Evolutionary conservation across 176 grass and related monocot species (phyloP).

Genomic region (Stipa capillata): DNA sequence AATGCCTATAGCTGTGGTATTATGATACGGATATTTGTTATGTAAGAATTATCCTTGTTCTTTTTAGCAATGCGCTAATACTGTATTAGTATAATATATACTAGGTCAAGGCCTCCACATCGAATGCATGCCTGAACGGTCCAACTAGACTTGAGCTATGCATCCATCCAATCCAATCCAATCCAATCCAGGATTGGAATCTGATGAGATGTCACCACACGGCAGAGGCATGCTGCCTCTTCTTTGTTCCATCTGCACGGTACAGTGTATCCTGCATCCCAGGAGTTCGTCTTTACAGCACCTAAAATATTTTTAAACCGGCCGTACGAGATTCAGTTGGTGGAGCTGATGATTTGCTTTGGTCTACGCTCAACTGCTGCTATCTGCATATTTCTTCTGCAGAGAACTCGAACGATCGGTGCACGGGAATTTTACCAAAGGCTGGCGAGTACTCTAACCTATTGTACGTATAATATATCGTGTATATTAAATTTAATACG

Average conservation of each 20-base stretch:
- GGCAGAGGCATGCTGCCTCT: background rate
- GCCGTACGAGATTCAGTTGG: conserved; percentile 41
- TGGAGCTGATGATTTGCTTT: conserved; percentile 38
- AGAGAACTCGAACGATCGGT: background rate
- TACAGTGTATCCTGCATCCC: background rate
- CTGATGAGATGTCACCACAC: background rate
- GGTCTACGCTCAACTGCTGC: background rate
- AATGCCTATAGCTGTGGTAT: no score
- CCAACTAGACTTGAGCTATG: background rate
- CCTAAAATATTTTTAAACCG: conserved; percentile 16
- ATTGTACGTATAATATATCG: no score
- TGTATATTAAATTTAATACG: no score
- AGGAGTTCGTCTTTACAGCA: background rate
- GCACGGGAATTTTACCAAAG: background rate
- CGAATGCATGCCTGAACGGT: background rate
- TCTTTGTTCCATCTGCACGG: background rate
- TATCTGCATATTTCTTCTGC: background rate
- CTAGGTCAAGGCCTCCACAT: background rate
- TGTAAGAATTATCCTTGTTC: no score
- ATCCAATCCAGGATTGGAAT: background rate
- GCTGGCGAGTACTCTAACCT: no score
- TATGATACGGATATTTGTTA: no score
- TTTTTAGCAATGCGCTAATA: background rate
- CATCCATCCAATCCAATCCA: background rate
- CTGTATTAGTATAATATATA: background rate